Conservation (phyloP, 1,284 basidiomycete species). For the Jaminaea rosea region DNA sequence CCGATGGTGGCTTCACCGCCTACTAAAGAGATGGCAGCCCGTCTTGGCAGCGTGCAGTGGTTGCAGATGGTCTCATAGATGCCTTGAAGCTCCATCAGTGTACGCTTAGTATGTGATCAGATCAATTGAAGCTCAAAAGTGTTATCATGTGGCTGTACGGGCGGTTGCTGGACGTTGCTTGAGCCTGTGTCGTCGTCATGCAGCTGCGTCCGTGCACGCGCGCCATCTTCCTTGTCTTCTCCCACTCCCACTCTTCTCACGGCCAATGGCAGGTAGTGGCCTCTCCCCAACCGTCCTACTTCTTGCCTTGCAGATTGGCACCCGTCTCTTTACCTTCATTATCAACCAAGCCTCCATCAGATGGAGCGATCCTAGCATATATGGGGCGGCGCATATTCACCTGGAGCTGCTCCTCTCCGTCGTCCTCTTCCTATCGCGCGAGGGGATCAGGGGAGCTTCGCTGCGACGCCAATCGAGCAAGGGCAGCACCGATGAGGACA, state of each 20-base stretch:
- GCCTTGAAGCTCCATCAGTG: too few relatives aligned
- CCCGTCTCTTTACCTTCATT: slow-evolving; percentile 72
- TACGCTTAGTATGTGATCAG: too few relatives aligned
- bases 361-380: slow-evolving; percentile 72
- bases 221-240: too few relatives aligned
- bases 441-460: slow-evolving; percentile 61
- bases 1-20: slow-evolving; percentile 44
- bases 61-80: too few relatives aligned
- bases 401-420: slow-evolving; percentile 78
- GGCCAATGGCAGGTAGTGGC: not conserved
- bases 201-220: too few relatives aligned
- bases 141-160: too few relatives aligned
- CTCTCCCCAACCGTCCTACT: not conserved
- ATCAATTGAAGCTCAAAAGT: too few relatives aligned
- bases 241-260: too few relatives aligned
- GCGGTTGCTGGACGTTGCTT: too few relatives aligned
- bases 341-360: slow-evolving; percentile 81
- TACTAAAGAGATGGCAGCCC: too few relatives aligned
- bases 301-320: slow-evolving; percentile 63
- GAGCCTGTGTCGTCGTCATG: too few relatives aligned
- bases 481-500: not conserved
- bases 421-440: slow-evolving; percentile 80
- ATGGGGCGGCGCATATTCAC: slow-evolving; percentile 75
- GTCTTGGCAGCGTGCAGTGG: too few relatives aligned
- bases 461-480: slow-evolving; percentile 51